Conservation (phyloP, 1,139 yeast genomes). For the Suhomyces bolitotheri region DNA sequence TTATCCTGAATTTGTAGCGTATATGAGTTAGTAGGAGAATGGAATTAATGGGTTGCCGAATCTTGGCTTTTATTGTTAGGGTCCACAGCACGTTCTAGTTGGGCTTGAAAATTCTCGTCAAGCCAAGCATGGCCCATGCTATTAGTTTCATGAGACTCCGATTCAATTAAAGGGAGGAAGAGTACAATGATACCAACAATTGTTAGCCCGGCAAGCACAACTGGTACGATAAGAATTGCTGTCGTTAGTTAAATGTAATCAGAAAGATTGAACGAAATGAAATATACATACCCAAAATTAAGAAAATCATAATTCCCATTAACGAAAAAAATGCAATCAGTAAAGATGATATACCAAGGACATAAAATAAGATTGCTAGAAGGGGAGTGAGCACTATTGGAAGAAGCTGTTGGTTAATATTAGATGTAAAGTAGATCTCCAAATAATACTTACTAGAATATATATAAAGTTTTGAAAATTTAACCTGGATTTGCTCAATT, state of each 20-base stretch:
- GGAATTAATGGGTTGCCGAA: too few relatives aligned
- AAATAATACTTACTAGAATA: neutral
- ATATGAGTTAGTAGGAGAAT: too few relatives aligned
- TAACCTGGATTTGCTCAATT: neutral
- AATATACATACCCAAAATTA: constrained; percentile 2
- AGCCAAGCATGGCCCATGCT: too few relatives aligned
- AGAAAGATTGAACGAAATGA: neutral
- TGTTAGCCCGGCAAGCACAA: too few relatives aligned
- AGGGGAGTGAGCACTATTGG: neutral
- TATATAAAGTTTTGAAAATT: neutral
- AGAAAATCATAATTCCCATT: neutral
- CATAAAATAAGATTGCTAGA: neutral
- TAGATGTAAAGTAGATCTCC: too few relatives aligned
- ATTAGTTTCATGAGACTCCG: too few relatives aligned
- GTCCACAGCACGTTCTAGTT: too few relatives aligned
- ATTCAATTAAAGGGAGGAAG: too few relatives aligned
- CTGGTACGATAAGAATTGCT: neutral
- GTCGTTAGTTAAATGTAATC: constrained; percentile 2
- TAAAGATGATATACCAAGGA: constrained; percentile 1
- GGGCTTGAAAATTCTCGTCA: too few relatives aligned
- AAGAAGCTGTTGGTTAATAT: neutral
- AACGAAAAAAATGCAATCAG: constrained; percentile 1
- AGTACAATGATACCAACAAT: too few relatives aligned
- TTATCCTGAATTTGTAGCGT: too few relatives aligned
- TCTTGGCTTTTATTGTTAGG: too few relatives aligned